Percentiles rank a stretch among this genome's conserved stretches.
Evolutionary conservation across 345 rosid genomes (phyloP).

Genomic region (Heritiera littoralis): DNA sequence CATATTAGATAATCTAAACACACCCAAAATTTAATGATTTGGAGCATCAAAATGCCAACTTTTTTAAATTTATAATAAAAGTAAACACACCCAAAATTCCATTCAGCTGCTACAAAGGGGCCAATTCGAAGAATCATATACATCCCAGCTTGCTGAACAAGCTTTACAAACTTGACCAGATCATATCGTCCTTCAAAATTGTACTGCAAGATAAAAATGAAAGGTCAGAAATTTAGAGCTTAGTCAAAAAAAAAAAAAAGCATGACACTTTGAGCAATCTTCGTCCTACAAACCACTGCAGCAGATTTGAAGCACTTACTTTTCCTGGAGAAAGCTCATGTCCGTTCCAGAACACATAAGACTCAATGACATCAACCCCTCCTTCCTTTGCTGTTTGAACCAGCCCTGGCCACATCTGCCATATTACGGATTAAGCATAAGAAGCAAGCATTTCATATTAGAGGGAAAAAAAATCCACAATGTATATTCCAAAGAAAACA

Average conservation of each 20-base stretch:
- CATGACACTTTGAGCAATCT: background rate
- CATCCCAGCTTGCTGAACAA: constrained; percentile 85
- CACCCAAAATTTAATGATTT: background rate
- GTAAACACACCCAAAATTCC: constrained; percentile 74
- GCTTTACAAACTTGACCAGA: constrained; percentile 87
- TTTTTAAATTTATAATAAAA: background rate
- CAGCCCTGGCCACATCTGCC: constrained; percentile 90
- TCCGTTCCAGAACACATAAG: constrained; percentile 96
- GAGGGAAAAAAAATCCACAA: background rate
- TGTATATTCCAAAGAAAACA: background rate
- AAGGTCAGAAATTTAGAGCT: background rate
- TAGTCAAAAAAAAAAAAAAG: background rate
- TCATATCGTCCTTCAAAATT: constrained; percentile 77
- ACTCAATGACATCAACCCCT: constrained; percentile 74
- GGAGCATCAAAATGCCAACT: background rate
- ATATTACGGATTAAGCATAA: constrained; percentile 20
- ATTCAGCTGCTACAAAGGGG: constrained; percentile 92
- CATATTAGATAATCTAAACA: background rate
- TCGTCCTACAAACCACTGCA: background rate
- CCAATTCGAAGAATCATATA: constrained; percentile 94
- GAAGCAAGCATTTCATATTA: background rate
- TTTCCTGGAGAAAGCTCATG: constrained; percentile 78
- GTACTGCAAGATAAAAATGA: constrained; percentile 47
- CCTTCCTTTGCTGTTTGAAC: constrained; percentile 89
- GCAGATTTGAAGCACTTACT: constrained; percentile 37